These are phyloP conservation scores for Termitomyces sp. DNA, from an alignment of 768 basidiomycete genomes.

Conservation along the genomic window DNA sequence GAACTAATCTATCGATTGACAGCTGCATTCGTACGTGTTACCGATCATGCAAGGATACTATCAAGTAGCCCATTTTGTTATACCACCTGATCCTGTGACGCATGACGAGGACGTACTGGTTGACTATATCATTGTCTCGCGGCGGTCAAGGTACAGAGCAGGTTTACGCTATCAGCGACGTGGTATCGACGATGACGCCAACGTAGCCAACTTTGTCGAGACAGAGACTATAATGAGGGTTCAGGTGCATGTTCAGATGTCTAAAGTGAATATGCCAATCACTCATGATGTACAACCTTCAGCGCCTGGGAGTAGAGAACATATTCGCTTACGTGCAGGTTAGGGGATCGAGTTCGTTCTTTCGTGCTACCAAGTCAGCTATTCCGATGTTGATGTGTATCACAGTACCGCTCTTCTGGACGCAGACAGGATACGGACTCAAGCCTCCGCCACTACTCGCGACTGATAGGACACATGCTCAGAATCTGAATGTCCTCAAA, in stretches of 20 bases:
- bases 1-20: not conserved
- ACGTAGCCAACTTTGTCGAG: slow-evolving; percentile 96
- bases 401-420: slow-evolving; percentile 90
- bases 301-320: slow-evolving; percentile 76
- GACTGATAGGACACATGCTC: slow-evolving; percentile 65
- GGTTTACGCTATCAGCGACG: slow-evolving; percentile 93
- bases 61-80: slow-evolving; percentile 65
- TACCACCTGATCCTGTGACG: slow-evolving; percentile 47
- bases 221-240: slow-evolving; percentile 87
- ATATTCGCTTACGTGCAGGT: slow-evolving; percentile 88
- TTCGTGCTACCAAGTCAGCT: not conserved
- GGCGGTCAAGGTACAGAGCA: slow-evolving; percentile 84
- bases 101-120: slow-evolving; percentile 48
- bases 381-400: slow-evolving; percentile 7
- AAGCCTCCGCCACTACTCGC: slow-evolving; percentile 85
- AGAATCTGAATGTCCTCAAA: slow-evolving; percentile 66
- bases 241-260: slow-evolving; percentile 47
- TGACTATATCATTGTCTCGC: slow-evolving; percentile 80
- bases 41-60: slow-evolving; percentile 95
- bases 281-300: not conserved
- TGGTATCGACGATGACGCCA: slow-evolving; percentile 89
- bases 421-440: slow-evolving; percentile 79
- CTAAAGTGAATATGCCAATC: not conserved
- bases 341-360: slow-evolving; percentile 78
- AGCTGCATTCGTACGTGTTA: slow-evolving; percentile 82